Evolutionary conservation across 2,329 filamentous ascomycete species (phyloP).

Genomic region (Cryphonectria parasitica): DNA sequence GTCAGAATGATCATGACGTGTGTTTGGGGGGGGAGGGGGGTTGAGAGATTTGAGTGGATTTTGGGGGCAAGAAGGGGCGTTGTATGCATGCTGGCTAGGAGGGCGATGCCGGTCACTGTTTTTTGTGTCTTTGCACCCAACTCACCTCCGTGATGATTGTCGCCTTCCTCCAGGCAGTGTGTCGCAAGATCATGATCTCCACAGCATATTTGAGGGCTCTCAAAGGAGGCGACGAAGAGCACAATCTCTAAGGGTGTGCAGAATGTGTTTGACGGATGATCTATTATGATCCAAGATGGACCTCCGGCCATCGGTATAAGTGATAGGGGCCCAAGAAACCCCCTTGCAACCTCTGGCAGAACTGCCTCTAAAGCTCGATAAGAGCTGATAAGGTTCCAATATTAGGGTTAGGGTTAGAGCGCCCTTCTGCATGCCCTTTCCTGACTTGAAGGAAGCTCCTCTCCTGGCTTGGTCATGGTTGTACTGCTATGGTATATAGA

Average conservation of each 20-base stretch:
- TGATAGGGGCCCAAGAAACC: not conserved
- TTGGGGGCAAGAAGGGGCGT: not conserved
- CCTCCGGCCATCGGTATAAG: slow-evolving; percentile 27
- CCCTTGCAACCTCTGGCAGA: not conserved
- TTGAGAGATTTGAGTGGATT: not conserved
- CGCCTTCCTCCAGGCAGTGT: slow-evolving; percentile 45
- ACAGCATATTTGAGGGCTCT: slow-evolving; percentile 24
- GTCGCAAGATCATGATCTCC: slow-evolving; percentile 46
- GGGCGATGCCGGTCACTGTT: slow-evolving; percentile 11
- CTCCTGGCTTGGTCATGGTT: too few species aligned
- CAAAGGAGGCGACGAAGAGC: not conserved
- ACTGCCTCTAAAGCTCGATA: not conserved
- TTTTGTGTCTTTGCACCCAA: not conserved
- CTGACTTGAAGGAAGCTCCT: too few species aligned
- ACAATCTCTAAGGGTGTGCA: not conserved
- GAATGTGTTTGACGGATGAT: slow-evolving; percentile 6
- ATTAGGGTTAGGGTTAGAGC: not conserved
- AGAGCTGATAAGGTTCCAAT: not conserved
- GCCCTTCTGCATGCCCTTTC: too few species aligned
- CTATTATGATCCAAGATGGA: not conserved
- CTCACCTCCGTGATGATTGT: slow-evolving; percentile 42
- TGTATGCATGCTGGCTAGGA: not conserved
- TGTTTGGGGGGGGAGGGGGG: not conserved
- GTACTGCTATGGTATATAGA: too few species aligned
- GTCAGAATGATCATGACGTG: not conserved